Conservation (phyloP, 257 asterid species). For the Solanum acaule region DNA sequence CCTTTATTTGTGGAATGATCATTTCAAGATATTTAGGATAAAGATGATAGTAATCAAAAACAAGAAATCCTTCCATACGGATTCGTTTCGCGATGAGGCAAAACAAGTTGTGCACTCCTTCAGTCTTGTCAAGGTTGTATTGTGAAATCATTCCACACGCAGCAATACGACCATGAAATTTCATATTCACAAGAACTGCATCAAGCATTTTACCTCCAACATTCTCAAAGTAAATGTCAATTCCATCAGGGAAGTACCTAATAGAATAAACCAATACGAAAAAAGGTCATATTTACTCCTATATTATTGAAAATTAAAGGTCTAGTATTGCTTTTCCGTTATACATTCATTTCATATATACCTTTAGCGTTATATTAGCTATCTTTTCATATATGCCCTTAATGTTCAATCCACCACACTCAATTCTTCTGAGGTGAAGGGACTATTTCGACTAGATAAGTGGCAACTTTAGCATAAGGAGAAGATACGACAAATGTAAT, state of each 20-base stretch:
- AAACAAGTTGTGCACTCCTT: background rate
- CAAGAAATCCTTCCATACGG: background rate
- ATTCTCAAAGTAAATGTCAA: background rate
- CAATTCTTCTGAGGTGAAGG: background rate
- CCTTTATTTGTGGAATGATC: background rate
- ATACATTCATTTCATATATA: background rate
- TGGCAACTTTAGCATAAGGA: too few species aligned
- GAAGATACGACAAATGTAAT: too few species aligned
- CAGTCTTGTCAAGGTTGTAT: background rate
- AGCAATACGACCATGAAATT: background rate
- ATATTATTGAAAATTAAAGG: background rate
- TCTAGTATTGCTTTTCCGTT: background rate
- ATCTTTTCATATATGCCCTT: too few species aligned
- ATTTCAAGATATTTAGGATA: background rate
- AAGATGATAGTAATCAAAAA: background rate
- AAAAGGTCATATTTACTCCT: background rate
- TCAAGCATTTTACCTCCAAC: background rate
- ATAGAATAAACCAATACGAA: background rate
- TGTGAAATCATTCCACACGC: background rate
- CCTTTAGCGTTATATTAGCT: too few species aligned
- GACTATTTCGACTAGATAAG: too few species aligned
- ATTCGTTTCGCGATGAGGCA: background rate
- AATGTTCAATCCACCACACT: background rate
- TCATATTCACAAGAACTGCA: background rate
- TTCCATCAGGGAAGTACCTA: background rate